phyloP scores from a whole-genome alignment of 371 early-diverging fungal species.

The Vairimorpha ceranae region DNA sequence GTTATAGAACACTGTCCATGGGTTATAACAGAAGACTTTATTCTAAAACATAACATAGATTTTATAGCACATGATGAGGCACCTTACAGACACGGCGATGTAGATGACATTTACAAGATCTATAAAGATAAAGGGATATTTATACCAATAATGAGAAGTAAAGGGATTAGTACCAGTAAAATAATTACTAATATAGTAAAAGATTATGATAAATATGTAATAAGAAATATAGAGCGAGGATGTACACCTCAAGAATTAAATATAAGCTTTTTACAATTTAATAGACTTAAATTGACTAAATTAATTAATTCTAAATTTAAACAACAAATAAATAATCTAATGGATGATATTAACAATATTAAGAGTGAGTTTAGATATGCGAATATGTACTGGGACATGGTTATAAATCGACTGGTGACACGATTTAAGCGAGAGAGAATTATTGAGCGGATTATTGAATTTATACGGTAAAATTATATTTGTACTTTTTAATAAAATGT shows the following conservation, averaged over 20 bases:
- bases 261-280: slow-evolving; percentile 63
- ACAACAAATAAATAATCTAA: slow-evolving; percentile 19
- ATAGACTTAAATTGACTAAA: slow-evolving; percentile 38
- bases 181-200: slow-evolving; percentile 83
- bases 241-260: slow-evolving; percentile 78
- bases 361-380: slow-evolving; percentile 25
- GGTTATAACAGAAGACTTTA: slow-evolving; percentile 75
- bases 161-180: slow-evolving; percentile 82
- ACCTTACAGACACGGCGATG: slow-evolving; percentile 70
- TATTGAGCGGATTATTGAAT: too few species aligned
- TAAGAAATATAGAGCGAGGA: slow-evolving; percentile 81
- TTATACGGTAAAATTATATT: too few species aligned
- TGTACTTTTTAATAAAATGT: too few species aligned
- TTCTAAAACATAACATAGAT: slow-evolving; percentile 78
- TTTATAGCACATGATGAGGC: slow-evolving; percentile 94
- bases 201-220: slow-evolving; percentile 81
- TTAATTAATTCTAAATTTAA: too few species aligned
- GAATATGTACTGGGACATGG: slow-evolving; percentile 45
- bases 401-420: slow-evolving; percentile 16
- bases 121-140: slow-evolving; percentile 78
- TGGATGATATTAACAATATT: slow-evolving; percentile 43
- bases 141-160: slow-evolving; percentile 78
- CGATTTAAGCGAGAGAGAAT: neutral
- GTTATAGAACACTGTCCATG: slow-evolving; percentile 79
- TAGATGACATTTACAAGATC: slow-evolving; percentile 80